Evolutionary conservation across 2,329 filamentous ascomycete genomes (phyloP), one percentile per base, ranked within the genome.

Genomic region (Cadophora malorum): DNA sequence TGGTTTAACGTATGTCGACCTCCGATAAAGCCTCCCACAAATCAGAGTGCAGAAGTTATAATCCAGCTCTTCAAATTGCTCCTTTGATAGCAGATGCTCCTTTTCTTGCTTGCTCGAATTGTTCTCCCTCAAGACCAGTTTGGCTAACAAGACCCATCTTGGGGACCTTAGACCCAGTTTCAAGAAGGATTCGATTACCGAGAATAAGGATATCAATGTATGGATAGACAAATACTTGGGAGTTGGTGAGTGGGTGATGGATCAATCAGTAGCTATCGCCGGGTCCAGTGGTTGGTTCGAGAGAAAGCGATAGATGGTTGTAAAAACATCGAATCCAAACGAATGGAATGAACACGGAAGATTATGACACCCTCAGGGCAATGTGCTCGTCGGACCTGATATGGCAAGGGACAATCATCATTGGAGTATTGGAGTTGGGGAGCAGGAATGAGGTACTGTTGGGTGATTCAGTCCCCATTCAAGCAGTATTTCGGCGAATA

Each of bases 211-310:
- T 71, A 81, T 96, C 74, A 90, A 91, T 79, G 90, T 90, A 77
- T 98, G 94, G 94, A 88, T 98, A 73, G 91, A 95, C 77, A 95
- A 91, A 79, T 98, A 98, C 80, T 89, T 98, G 53, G 93, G 93
- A 71, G 90, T 97, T 21, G 96, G 96, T 75, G 96, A 99, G 83
- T 97, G 94, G 88, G 92, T 97, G 72, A 97, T 99, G 94, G 96
- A 99, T 80, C 92, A 96, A 83, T 96, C 94, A 35, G 93, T 98
- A 38, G 94, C 94, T 50, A 88, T 98, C 67, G 92, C 97, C 79
- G 91, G 93, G 52, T 90, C 91, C 60, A 96, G 92, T 78, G 87
- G 90, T 69, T 99, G 90, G 82, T 99, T 99, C 79, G 94, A 97
- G 83, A 88, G 96, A 77, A 94, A 88, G 80, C 88, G 94, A 83